phyloP scores from a whole-genome alignment of 129 eudicot genomes.

The Chrysanthemum lavandulifolium region DNA sequence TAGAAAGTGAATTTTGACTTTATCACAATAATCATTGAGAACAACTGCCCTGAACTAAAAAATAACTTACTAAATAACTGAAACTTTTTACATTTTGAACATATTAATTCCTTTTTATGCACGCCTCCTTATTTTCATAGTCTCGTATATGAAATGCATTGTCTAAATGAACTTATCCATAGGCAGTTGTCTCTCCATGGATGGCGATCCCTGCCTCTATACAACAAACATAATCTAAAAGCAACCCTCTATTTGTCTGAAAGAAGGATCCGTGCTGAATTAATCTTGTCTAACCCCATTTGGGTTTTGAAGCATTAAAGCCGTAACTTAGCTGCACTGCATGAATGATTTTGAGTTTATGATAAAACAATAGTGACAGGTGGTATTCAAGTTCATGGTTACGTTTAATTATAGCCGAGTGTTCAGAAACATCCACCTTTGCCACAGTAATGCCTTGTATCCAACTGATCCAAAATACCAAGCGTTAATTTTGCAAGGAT shows the following conservation, averaged over 20 bases:
- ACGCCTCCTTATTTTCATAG: not conserved
- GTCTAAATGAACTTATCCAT: slow-evolving; percentile 10
- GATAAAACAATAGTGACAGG: not conserved
- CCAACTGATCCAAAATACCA: slow-evolving; percentile 49
- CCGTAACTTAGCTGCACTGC: slow-evolving; percentile 55
- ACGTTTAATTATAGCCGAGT: not conserved
- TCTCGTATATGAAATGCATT: not conserved
- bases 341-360: not conserved
- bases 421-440: slow-evolving; percentile 30
- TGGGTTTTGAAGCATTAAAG: slow-evolving; percentile 42
- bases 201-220: slow-evolving; percentile 54
- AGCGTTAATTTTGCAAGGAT: slow-evolving; percentile 49
- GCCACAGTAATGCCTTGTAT: slow-evolving; percentile 34
- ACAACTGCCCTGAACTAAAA: not conserved
- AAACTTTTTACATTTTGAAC: not conserved
- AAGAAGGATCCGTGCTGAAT: slow-evolving; percentile 33
- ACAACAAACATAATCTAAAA: slow-evolving; percentile 39
- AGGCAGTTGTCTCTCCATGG: slow-evolving; percentile 34
- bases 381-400: not conserved
- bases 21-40: not conserved
- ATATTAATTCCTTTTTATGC: not conserved
- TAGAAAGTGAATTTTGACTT: not conserved
- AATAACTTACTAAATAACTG: not conserved
- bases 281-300: slow-evolving; percentile 52
- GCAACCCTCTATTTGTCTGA: slow-evolving; percentile 27